Base-by-base conservation (phyloP, 805 yeast species). In the Spathaspora gorwiae region DNA sequence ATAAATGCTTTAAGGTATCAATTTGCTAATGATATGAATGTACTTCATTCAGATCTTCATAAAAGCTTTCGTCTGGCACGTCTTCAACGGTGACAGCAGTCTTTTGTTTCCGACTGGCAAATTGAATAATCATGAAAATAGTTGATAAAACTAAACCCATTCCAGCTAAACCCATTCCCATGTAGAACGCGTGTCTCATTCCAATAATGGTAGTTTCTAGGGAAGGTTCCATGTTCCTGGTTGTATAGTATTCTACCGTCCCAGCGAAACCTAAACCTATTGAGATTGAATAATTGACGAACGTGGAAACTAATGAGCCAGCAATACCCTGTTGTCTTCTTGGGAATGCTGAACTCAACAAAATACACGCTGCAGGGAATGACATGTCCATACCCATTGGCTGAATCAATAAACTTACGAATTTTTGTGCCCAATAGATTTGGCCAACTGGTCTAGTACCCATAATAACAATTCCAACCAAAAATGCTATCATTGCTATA, bases 361-460 rank as follows among this genome's bases (percentile, higher is more conserved):
- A 71, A 42, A 85, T 70, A 0, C 87, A 78, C 0, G 85, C 81
- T 0, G 90, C 83, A 0, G 95, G 94, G 59, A 84, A 86, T 11
- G 87, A 79, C 68, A 81, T 70, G 58, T 86, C 92, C 89, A 86
- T 84, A 2, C 90, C 94, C 64, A 80, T 81, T 9, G 83, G 78
- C 9, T 77, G 64, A 2, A 84, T 60, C 7, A 81, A 47, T 65
- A 76, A 64, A 24, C 78, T 70, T 2, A 83, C 80, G 55, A 86
- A 75, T 7, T 75, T 64, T 59, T 80, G 76, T 1, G 73, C 70
- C 79, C 81, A 86, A 56, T 77, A 87, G 0, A 75, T 67, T 57
- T 84, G 87, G 38, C 75, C 59, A 0, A 73, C 74, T 0, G 89
- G 88, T 33, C 81, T 68, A 0, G 78, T 68, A 1, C 81, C 78